Conservation (phyloP, 2,329 filamentous ascomycete genomes). For the Beauveria scarabaeidicola region DNA sequence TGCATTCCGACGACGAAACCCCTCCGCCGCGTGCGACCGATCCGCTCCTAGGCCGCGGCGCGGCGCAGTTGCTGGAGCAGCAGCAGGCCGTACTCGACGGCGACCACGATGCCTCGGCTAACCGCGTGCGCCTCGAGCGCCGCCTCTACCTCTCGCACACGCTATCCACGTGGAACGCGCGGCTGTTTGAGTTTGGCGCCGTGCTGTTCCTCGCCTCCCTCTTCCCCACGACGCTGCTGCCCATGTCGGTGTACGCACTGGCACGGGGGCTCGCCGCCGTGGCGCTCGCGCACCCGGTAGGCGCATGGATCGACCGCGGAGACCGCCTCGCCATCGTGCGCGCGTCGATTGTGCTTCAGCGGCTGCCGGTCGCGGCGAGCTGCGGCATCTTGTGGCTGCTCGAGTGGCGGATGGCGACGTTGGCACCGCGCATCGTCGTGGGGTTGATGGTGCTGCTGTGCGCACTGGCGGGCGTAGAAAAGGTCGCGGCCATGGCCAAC, state of each 20-base stretch:
- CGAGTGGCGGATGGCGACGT: constrained; percentile 9
- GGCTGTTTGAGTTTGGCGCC: constrained; percentile 55
- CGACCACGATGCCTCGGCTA: background rate
- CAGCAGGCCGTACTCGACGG: background rate
- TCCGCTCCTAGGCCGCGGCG: background rate
- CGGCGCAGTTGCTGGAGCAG: background rate
- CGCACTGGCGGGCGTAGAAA: constrained; percentile 18
- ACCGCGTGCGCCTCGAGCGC: background rate
- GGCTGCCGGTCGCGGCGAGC: constrained; percentile 36
- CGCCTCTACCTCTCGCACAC: constrained; percentile 51
- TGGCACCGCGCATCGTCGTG: background rate
- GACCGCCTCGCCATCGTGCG: constrained; percentile 43
- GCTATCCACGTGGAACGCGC: constrained; percentile 56
- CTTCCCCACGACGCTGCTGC: constrained; percentile 52
- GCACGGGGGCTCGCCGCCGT: constrained; percentile 49
- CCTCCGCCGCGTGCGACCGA: background rate
- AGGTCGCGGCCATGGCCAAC: background rate
- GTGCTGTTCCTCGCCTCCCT: constrained; percentile 50
- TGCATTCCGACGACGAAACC: background rate
- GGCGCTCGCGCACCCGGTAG: constrained; percentile 49
- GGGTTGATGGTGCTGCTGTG: constrained; percentile 23
- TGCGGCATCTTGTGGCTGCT: constrained; percentile 38
- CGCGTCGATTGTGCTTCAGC: constrained; percentile 32
- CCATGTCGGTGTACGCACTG: constrained; percentile 61
- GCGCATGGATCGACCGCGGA: constrained; percentile 48